Evolutionary conservation across 495 filamentous ascomycete species (phyloP), one percentile per base, ranked within the genome.

Genomic region (Hypoxylon lienhwacheense): DNA sequence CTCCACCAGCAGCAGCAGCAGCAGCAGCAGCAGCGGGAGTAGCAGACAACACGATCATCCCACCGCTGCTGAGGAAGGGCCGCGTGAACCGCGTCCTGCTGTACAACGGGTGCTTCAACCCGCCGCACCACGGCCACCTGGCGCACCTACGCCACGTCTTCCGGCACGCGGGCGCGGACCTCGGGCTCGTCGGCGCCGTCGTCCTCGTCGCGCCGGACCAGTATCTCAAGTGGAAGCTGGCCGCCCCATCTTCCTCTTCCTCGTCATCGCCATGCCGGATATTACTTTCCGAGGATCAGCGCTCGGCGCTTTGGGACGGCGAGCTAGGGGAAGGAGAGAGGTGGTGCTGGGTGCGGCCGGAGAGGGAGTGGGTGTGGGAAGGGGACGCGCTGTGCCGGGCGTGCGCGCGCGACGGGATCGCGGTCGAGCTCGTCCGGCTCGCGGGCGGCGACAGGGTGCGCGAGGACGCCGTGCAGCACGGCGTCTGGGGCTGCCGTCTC

Each of bases 31-130:
- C n/a, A n/a, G n/a, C n/a, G n/a, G n/a, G n/a, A n/a, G n/a, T 40
- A 21, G 41, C 21, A 41, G 4, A 25, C n/a, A 15, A 21, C 35
- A 37, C 25, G 37, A 41, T 41, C 37, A 25, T 41, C 37, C 25
- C 24, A 12, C 10, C 44, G 16, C n/a, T 29, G 11, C 43, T 59
- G 17, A 11, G 5, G 5, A 21, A 15, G 14, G 32, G 21, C 32
- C 37, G 39, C 15, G 43, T 12, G 21, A 61, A 61, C 41, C 60
- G 36, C 24, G 50, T 68, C 17, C 12, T 68, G 3, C 8, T 66
- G 7, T 68, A 59, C 36, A 53, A 59, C 22, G 65, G 65, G 2
- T 61, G 64, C 36, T 65, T 68, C 56, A 68, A 68, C 47, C 65
- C 65, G 32, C 65, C 65, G 31, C 65, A 68, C 44, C 37, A 6